Percentiles rank a stretch among this genome's conserved stretches.
Conservation (phyloP, 2,329 filamentous ascomycete species). For the Colletotrichum karsti region DNA sequence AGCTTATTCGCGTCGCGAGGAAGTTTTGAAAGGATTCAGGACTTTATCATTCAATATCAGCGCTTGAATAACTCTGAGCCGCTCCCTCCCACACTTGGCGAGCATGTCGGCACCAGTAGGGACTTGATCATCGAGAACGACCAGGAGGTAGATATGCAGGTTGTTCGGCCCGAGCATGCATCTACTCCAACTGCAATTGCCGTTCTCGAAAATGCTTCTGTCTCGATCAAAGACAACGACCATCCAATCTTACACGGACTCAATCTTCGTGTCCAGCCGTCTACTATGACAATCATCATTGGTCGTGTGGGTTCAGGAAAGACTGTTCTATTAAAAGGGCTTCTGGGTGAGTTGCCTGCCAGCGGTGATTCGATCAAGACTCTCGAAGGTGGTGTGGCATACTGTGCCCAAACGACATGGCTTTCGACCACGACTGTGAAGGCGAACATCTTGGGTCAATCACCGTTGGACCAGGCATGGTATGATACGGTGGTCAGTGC, state of each 20-base stretch:
- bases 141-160: background rate
- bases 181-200: background rate
- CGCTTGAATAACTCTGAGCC: background rate
- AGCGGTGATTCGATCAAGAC: background rate
- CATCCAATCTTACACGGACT: conserved; percentile 16
- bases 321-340: conserved; percentile 15
- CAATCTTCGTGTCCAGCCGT: background rate
- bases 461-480: conserved; percentile 35
- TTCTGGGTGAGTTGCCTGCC: conserved; percentile 27
- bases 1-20: conserved; percentile 33
- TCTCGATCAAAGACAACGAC: background rate
- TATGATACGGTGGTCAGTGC: conserved; percentile 37
- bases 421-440: conserved; percentile 48
- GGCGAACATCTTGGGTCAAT: conserved; percentile 45
- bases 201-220: background rate
- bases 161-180: background rate
- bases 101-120: background rate
- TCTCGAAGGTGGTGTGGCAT: conserved; percentile 38
- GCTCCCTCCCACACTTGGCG: too few species aligned
- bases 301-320: conserved; percentile 34
- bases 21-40: conserved; percentile 34
- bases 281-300: conserved; percentile 24
- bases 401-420: conserved; percentile 54
- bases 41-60: conserved; percentile 3
- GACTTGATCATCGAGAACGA: too few species aligned